Evolutionary conservation across 2,329 filamentous ascomycete genomes (phyloP).

Genomic region (Colletotrichum sidae): DNA sequence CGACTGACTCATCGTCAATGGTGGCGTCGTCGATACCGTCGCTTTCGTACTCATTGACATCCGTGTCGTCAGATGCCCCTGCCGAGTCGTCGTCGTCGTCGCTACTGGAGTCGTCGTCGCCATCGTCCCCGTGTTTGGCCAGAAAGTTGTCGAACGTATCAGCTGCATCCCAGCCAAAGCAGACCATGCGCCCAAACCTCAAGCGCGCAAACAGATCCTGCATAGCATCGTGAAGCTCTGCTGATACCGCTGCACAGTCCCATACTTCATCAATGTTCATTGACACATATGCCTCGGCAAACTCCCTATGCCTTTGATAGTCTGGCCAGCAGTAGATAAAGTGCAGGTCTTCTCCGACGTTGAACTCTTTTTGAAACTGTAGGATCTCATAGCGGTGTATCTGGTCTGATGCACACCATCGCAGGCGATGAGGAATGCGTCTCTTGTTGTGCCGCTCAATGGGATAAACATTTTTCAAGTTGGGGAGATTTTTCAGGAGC

Average conservation of each 20-base stretch:
- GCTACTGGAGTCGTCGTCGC: conserved; percentile 23
- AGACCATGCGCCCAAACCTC: conserved; percentile 19
- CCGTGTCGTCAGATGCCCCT: background rate
- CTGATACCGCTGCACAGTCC: background rate
- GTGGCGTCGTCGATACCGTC: conserved; percentile 52
- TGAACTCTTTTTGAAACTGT: conserved; percentile 42
- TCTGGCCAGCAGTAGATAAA: conserved; percentile 50
- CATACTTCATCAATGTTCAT: conserved; percentile 24
- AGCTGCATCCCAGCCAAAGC: conserved; percentile 30
- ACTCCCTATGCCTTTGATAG: conserved; percentile 43
- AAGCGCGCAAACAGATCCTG: conserved; percentile 3
- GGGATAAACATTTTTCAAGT: conserved; percentile 45
- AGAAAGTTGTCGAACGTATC: conserved; percentile 21
- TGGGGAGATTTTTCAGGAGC: conserved; percentile 38
- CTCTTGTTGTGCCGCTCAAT: conserved; percentile 29
- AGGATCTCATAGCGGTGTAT: conserved; percentile 44
- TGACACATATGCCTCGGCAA: conserved; percentile 38
- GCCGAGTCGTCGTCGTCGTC: conserved; percentile 31
- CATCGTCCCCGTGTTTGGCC: conserved; percentile 16
- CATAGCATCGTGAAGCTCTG: background rate
- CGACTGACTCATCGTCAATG: conserved; percentile 31
- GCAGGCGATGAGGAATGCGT: conserved; percentile 36
- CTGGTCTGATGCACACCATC: conserved; percentile 48
- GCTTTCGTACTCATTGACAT: conserved; percentile 50
- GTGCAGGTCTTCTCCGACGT: conserved; percentile 41